These are phyloP conservation scores for Lasiodiplodia gonubiensis DNA, from an alignment of 2,329 filamentous ascomycete species.

Conservation along the genomic window DNA sequence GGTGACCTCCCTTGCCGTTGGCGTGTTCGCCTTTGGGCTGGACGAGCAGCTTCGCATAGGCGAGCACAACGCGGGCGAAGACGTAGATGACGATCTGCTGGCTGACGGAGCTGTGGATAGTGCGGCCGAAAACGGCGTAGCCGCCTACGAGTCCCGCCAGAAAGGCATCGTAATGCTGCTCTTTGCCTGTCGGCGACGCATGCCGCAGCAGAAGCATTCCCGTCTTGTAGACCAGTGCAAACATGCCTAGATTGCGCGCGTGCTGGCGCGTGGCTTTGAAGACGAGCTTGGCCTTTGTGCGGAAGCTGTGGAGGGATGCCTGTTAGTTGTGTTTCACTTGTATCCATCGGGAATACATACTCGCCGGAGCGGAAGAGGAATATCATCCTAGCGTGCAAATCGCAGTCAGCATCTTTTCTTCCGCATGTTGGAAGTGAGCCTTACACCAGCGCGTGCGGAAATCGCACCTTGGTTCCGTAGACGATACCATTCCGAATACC, in stretches of 20 bases:
- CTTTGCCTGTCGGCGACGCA: constrained; percentile 55
- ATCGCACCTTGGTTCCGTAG: constrained; percentile 96
- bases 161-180: constrained; percentile 81
- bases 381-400: constrained; percentile 73
- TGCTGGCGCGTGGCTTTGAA: constrained; percentile 87
- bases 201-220: constrained; percentile 76
- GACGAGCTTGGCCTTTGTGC: constrained; percentile 78
- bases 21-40: constrained; percentile 56
- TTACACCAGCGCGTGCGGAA: constrained; percentile 92
- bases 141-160: constrained; percentile 86
- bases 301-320: constrained; percentile 56
- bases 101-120: constrained; percentile 77
- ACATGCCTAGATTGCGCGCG: constrained; percentile 88
- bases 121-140: constrained; percentile 89
- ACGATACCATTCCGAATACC: constrained; percentile 95
- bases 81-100: constrained; percentile 99
- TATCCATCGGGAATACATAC: constrained; percentile 54
- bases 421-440: constrained; percentile 30
- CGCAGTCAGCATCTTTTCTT: background rate
- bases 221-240: constrained; percentile 88
- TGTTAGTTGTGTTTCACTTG: background rate
- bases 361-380: constrained; percentile 93
- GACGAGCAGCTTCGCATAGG: constrained; percentile 81
- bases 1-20: background rate
- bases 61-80: constrained; percentile 87